Evolutionary conservation across 495 filamentous ascomycete species (phyloP).

Genomic region (Venustampulla echinocandica): DNA sequence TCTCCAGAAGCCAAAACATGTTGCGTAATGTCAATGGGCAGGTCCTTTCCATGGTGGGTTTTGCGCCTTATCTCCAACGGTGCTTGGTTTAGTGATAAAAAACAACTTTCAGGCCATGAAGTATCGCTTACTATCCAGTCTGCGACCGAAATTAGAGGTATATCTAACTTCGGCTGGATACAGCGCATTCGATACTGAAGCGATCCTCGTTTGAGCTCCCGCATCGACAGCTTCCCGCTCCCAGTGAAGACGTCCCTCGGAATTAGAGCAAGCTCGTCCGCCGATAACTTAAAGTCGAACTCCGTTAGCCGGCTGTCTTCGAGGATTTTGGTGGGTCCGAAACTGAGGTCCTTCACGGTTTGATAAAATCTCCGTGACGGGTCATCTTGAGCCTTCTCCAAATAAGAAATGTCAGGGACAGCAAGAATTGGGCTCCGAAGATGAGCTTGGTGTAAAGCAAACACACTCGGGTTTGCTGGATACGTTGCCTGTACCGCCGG

Average conservation of each 20-base stretch:
- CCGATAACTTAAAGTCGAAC: slow-evolving; percentile 16
- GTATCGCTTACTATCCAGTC: slow-evolving; percentile 56
- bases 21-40: slow-evolving; percentile 63
- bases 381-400: slow-evolving; percentile 4
- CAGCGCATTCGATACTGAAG: slow-evolving; percentile 28
- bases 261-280: slow-evolving; percentile 6
- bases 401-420: not conserved
- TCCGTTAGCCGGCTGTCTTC: slow-evolving; percentile 1
- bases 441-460: slow-evolving; percentile 23
- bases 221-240: not conserved
- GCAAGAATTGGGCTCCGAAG: slow-evolving; percentile 19
- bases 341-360: slow-evolving; percentile 13
- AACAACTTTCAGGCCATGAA: slow-evolving; percentile 56
- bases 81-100: slow-evolving; percentile 55
- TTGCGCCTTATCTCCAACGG: slow-evolving; percentile 54
- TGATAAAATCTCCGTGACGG: slow-evolving; percentile 18
- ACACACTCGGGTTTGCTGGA: slow-evolving; percentile 10
- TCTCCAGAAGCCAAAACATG: slow-evolving; percentile 26
- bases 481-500: slow-evolving; percentile 4
- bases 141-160: slow-evolving; percentile 9
- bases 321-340: slow-evolving; percentile 13
- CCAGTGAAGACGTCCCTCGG: slow-evolving; percentile 6
- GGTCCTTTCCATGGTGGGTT: slow-evolving; percentile 61
- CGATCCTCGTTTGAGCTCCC: slow-evolving; percentile 14
- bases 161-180: slow-evolving; percentile 24